Base-by-base conservation (phyloP, 1,139 yeast species). In the Eremothecium gossypii region DNA sequence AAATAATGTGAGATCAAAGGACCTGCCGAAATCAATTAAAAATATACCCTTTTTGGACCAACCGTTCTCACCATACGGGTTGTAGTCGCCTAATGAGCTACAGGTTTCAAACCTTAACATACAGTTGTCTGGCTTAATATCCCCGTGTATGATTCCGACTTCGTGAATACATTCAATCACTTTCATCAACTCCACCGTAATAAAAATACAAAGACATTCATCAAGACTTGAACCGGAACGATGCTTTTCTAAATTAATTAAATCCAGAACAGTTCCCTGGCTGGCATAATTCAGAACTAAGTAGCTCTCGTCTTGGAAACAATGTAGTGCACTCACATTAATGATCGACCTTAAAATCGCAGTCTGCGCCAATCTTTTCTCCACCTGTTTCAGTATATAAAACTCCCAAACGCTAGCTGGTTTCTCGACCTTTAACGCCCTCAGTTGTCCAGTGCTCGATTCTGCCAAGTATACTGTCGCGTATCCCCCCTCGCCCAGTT, bases 401-500 rank as follows among this genome's bases (percentile, higher is more conserved):
- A 74, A 84, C 59, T 87, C 96, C 96, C 96, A 87, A 8, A 76
- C 69, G 33, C 77, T 74, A 0, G 86, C 66, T 0, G 91, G 87
- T 17, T 72, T 68, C 54, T 83, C 89, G 9, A 83, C 74, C 55
- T 87, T 87, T 45, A 87, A 64, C 0, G 96, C 95, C 41, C 70
- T 71, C 30, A 75, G 56, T 4, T 64, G 57, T 0, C 86, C 87
- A 12, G 68, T 61, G 42, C 76, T 77, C 8, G 78, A 71, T 58
- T 83, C 93, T 0, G 84, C 81, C 23, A 86, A 65, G 56, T 79
- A 86, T 0, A 86, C 95, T 1, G 77, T 71, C 0, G 93, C 95
- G 63, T 70, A 81, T 0, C 93, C 94, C 7, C 95, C 95, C 53
- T 73, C 73, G 0, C 96, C 95, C 9, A 89, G 64, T 48, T 79